These are phyloP conservation scores for Arachis hypogaea DNA, from an alignment of 306 rosid species.

Conservation along the genomic window DNA sequence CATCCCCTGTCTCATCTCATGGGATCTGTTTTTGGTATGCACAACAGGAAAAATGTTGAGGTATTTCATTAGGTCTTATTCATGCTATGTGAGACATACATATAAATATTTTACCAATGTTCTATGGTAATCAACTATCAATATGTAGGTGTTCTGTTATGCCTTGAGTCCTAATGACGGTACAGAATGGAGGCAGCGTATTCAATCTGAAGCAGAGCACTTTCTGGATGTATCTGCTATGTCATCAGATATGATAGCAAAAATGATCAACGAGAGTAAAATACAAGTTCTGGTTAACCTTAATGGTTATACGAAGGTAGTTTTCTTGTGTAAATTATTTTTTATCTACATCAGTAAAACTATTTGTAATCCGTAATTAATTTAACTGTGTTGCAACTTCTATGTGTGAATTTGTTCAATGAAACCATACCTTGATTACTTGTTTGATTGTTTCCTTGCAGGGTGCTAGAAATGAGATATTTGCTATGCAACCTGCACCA, in stretches of 20 bases:
- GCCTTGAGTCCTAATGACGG: conserved; percentile 96
- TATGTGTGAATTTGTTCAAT: background rate
- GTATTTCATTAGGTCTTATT: conserved; percentile 45
- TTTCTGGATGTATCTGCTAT: conserved; percentile 87
- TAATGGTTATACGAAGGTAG: conserved; percentile 97
- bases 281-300: conserved; percentile 91
- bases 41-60: conserved; percentile 80
- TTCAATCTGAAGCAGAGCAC: conserved; percentile 90
- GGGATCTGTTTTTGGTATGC: conserved; percentile 99
- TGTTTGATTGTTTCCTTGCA: conserved; percentile 39
- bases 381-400: background rate
- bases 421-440: conserved; percentile 4
- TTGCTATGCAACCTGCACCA: conserved; percentile 95
- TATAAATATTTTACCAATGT: background rate
- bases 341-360: background rate
- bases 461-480: conserved; percentile 99
- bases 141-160: conserved; percentile 85
- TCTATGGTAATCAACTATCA: conserved; percentile 18
- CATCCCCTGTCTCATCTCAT: conserved; percentile 81
- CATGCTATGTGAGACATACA: conserved; percentile 1
- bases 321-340: background rate
- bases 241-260: conserved; percentile 91
- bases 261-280: conserved; percentile 81
- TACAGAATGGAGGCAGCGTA: conserved; percentile 93
- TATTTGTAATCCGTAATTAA: background rate